Conservation (phyloP, 345 rosid species). For the Nasturtium officinale region DNA sequence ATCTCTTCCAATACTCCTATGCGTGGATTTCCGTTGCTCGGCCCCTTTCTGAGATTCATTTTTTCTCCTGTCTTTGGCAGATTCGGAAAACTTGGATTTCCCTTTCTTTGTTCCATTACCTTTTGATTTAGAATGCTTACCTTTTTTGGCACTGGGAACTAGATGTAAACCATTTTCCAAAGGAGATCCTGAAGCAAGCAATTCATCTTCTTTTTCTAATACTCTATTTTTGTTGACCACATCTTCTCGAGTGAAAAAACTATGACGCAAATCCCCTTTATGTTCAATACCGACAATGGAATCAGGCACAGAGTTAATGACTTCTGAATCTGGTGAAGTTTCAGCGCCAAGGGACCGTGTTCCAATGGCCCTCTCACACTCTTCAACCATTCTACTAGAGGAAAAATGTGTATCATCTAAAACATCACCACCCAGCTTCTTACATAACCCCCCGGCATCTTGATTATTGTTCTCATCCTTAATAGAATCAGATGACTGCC, state of each 20-base stretch:
- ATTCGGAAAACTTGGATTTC: slow-evolving; percentile 51
- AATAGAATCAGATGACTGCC: slow-evolving; percentile 41
- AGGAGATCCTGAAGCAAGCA: slow-evolving; percentile 37
- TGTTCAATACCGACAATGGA: slow-evolving; percentile 47
- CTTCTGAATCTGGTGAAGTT: slow-evolving; percentile 99
- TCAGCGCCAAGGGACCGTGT: slow-evolving; percentile 62
- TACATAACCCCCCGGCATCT: slow-evolving; percentile 40
- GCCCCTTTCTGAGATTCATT: slow-evolving; percentile 44
- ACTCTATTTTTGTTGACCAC: slow-evolving; percentile 44
- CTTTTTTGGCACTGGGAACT: slow-evolving; percentile 39
- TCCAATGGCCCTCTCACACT: slow-evolving; percentile 47
- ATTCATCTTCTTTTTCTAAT: slow-evolving; percentile 55
- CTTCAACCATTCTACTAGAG: slow-evolving; percentile 47
- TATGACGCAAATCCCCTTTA: slow-evolving; percentile 47
- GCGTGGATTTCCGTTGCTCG: slow-evolving; percentile 43
- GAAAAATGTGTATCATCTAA: slow-evolving; percentile 42
- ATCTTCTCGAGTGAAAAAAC: slow-evolving; percentile 47
- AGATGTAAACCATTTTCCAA: slow-evolving; percentile 43
- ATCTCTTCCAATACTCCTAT: slow-evolving; percentile 46
- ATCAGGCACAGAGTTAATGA: slow-evolving; percentile 72
- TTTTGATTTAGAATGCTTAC: slow-evolving; percentile 56
- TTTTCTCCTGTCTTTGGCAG: slow-evolving; percentile 51
- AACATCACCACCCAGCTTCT: slow-evolving; percentile 52
- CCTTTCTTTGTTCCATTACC: slow-evolving; percentile 51
- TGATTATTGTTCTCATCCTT: slow-evolving; percentile 45